Evolutionary conservation across 768 basidiomycete species (phyloP).

Genomic region (Dioszegia aurantiaca): DNA sequence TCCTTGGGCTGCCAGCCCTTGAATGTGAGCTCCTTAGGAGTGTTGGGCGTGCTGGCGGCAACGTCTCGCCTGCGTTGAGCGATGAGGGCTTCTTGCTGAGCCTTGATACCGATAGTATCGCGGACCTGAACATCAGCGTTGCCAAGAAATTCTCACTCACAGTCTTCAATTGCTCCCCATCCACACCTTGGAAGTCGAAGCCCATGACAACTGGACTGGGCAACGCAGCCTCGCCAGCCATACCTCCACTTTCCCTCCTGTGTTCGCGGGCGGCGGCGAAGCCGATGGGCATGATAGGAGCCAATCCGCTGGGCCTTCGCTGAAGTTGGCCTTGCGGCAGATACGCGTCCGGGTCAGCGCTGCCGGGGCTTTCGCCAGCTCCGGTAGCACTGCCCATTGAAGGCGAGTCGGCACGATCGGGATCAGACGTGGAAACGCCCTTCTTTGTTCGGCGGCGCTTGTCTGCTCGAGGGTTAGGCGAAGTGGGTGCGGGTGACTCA

Average conservation of each 20-base stretch:
- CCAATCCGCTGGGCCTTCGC: conserved; percentile 2
- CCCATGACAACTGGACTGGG: conserved; percentile 49
- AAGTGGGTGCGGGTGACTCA: conserved; percentile 2
- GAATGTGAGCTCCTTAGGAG: conserved; percentile 45
- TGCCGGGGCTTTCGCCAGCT: neutral
- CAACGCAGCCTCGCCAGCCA: conserved; percentile 15
- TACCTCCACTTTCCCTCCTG: conserved; percentile 23
- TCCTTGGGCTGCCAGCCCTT: conserved; percentile 47
- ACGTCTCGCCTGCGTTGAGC: conserved; percentile 39
- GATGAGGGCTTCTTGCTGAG: conserved; percentile 48
- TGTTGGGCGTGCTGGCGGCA: conserved; percentile 31
- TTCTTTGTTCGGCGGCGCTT: conserved; percentile 23
- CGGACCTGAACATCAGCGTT: conserved; percentile 31
- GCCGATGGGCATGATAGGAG: conserved; percentile 44
- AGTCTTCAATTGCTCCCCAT: conserved; percentile 43
- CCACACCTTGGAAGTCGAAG: conserved; percentile 44
- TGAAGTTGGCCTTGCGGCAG: neutral
- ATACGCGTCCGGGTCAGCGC: neutral
- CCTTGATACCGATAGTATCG: conserved; percentile 44
- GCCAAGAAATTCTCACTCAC: conserved; percentile 17
- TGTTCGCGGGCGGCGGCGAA: conserved; percentile 40
- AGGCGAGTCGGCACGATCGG: neutral
- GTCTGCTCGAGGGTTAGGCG: conserved; percentile 18
- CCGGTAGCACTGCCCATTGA: neutral
- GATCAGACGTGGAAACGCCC: neutral